phyloP scores from a whole-genome alignment of 2,329 filamentous ascomycete genomes.

The Fusarium udum region DNA sequence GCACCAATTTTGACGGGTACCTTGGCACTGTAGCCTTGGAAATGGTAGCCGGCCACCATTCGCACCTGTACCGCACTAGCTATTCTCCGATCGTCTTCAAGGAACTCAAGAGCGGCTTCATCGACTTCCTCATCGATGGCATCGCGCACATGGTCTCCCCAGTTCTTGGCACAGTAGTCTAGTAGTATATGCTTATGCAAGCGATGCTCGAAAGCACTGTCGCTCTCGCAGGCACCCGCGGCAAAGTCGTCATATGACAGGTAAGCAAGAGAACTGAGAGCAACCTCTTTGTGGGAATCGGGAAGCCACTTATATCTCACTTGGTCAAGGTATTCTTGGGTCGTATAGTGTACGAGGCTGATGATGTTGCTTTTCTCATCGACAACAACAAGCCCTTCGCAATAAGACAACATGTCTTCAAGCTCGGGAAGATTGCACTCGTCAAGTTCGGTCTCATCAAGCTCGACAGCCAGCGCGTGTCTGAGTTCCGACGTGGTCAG shows the following conservation, averaged over 20 bases:
- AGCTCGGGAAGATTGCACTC: background rate
- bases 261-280: background rate
- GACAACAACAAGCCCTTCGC: background rate
- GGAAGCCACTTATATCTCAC: background rate
- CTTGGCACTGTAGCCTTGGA: background rate
- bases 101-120: background rate
- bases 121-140: background rate
- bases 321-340: background rate
- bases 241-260: background rate
- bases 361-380: background rate
- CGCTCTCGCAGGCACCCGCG: background rate
- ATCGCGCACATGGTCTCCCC: background rate
- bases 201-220: background rate
- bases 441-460: background rate
- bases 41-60: background rate
- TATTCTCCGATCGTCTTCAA: background rate
- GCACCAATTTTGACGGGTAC: background rate
- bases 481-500: background rate
- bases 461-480: background rate
- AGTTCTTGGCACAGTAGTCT: background rate
- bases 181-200: background rate
- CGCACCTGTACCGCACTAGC: background rate
- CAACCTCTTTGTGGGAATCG: background rate
- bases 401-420: background rate
- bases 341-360: background rate